These are phyloP conservation scores for Euphorbia schlechtendalii DNA, from an alignment of 441 rosid genomes.

Conservation along the genomic window DNA sequence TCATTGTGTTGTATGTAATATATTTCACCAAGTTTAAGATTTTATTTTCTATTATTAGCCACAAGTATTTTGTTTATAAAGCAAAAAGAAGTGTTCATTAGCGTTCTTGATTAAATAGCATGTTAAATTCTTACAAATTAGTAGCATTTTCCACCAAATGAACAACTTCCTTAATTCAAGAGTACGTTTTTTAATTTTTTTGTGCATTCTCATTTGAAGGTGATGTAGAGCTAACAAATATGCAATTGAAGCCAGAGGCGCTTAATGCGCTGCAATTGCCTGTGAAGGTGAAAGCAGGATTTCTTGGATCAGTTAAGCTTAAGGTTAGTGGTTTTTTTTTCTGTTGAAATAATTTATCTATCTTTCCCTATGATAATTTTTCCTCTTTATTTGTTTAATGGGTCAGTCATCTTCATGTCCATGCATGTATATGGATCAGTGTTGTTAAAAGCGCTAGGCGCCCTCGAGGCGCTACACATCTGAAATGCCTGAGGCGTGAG, in stretches of 20 bases:
- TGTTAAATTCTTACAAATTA: not conserved
- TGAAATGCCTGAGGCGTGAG: too few relatives aligned
- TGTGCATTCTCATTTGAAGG: conserved; percentile 37
- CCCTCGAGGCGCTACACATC: too few relatives aligned
- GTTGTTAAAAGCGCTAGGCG: too few relatives aligned
- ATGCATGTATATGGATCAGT: too few relatives aligned
- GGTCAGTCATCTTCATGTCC: not conserved
- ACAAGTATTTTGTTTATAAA: not conserved
- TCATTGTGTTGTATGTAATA: not conserved
- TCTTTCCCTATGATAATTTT: not conserved
- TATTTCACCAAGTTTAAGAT: not conserved
- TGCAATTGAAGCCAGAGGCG: conserved; percentile 99
- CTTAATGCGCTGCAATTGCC: conserved; percentile 94
- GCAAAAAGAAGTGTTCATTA: not conserved
- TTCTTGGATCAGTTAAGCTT: conserved; percentile 97
- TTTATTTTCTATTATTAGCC: not conserved
- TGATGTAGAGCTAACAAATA: conserved; percentile 90
- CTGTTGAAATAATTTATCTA: not conserved
- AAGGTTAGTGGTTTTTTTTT: conserved; percentile 43
- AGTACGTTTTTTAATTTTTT: not conserved
- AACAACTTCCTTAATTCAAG: not conserved
- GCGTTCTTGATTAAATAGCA: not conserved
- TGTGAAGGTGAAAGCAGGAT: conserved; percentile 95
- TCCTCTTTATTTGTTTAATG: not conserved
- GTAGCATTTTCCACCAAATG: not conserved